phyloP scores from a whole-genome alignment of 805 yeast species.

The Cyberlindnera meyerae region DNA sequence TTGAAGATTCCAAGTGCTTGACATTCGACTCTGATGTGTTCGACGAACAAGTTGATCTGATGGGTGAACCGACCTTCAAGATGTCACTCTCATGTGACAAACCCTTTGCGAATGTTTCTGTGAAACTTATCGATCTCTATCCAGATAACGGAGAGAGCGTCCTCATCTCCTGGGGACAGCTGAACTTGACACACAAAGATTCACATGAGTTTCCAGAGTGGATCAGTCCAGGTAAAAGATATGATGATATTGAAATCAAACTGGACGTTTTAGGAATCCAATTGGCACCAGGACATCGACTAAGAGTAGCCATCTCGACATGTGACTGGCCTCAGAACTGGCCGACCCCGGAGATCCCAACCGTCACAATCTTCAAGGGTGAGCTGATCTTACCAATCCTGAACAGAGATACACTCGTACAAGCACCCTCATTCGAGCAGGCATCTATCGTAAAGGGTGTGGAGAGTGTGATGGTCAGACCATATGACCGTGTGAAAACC shows the following conservation, averaged over 20 bases:
- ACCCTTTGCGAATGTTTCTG: slow-evolving; percentile 35
- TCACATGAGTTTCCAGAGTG: slow-evolving; percentile 38
- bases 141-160: slow-evolving; percentile 30
- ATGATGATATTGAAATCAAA: slow-evolving; percentile 31
- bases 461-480: slow-evolving; percentile 19
- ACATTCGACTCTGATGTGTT: slow-evolving; percentile 32
- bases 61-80: slow-evolving; percentile 36
- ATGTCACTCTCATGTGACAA: slow-evolving; percentile 33
- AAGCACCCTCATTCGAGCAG: slow-evolving; percentile 29
- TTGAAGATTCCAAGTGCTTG: slow-evolving; percentile 37
- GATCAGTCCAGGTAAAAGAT: slow-evolving; percentile 29
- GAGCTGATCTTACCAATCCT: slow-evolving; percentile 29
- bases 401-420: slow-evolving; percentile 12
- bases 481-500: slow-evolving; percentile 22
- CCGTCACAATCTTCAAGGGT: slow-evolving; percentile 30
- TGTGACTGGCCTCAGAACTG: slow-evolving; percentile 46
- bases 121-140: slow-evolving; percentile 36
- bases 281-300: slow-evolving; percentile 32
- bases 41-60: slow-evolving; percentile 22
- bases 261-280: slow-evolving; percentile 39
- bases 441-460: slow-evolving; percentile 27
- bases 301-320: slow-evolving; percentile 38
- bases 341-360: slow-evolving; percentile 41
- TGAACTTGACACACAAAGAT: slow-evolving; percentile 37
- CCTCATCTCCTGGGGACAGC: slow-evolving; percentile 42